A percentile compares a stretch with the other conserved stretches of the same genome.
Evolutionary conservation across 192 early-diverging fungal species (phyloP).

Genomic region (Coemansia sp.): DNA sequence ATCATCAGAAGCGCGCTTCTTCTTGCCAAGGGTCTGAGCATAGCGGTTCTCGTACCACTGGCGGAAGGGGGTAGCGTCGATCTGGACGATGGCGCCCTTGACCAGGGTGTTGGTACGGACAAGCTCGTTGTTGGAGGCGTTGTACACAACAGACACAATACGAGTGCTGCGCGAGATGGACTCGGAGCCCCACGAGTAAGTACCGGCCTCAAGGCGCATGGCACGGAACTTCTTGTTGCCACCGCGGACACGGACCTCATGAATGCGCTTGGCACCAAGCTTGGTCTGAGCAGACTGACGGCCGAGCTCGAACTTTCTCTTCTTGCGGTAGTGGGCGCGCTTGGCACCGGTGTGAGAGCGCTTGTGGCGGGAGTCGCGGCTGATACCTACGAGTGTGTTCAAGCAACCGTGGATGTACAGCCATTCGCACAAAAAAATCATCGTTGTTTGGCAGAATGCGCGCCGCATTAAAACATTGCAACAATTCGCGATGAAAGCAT

Average conservation of each 20-base stretch:
- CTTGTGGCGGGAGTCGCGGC: conserved; percentile 99
- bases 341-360: conserved; percentile 96
- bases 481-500: no score
- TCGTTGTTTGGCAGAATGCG: no score
- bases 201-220: conserved; percentile 93
- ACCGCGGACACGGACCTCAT: conserved; percentile 95
- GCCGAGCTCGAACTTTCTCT: conserved; percentile 99
- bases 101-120: conserved; percentile 99
- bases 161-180: conserved; percentile 93
- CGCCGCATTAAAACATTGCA: no score
- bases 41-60: conserved; percentile 99
- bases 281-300: conserved; percentile 98
- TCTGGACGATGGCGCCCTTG: conserved; percentile 95
- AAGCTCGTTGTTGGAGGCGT: conserved; percentile 99
- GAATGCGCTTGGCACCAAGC: conserved; percentile 95
- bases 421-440: no score
- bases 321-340: conserved; percentile 99
- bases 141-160: conserved; percentile 95
- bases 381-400: conserved; percentile 85
- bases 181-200: conserved; percentile 98
- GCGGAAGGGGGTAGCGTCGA: conserved; percentile 99
- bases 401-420: no score
- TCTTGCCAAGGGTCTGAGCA: conserved; percentile 83
- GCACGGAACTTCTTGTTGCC: conserved; percentile 99
- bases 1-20: conserved; percentile 48